Base-by-base conservation (phyloP, 225 moss, liverwort and hornwort species). In the Sphagnum contortum region DNA sequence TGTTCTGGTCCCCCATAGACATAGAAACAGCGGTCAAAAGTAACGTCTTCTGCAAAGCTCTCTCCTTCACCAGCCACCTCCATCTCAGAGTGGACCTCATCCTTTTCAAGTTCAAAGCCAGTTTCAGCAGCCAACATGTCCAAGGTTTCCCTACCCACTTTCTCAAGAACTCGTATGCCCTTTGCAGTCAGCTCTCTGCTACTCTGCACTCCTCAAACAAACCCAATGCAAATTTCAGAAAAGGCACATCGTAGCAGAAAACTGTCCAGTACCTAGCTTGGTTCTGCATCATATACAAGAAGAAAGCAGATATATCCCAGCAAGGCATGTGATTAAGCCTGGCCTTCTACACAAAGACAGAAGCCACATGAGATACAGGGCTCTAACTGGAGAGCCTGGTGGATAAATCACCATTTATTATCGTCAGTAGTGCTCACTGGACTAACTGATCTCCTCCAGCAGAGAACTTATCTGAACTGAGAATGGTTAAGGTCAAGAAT, bases 1-100 rank as follows among this genome's bases (percentile, higher is more conserved):
- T 93, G 90, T 78, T 98, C 93, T 62, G 96, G 93, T 70, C 96
- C 96, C 64, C 96, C 92, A 70, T 98, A 98, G 60, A 98, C 90
- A 59, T 93, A 93, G 69, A 98, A 98, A 76, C 93, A 98, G 59
- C 81, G 83, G 70, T 98, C 87, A 63, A 98, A 98, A 55, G 87
- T 92, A 75, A 93, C 83, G 45, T 98, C 96, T 77, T 98, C 96
- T 63, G 85, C 79, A 66, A 78, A 88, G 76, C 67, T 80, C 70
- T 89, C 96, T 64, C 60, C 74, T 63, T 73, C 80, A 58, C 75
- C 78, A 65, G 60, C 85, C 55, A 57, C 80, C 55, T 77, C 86
- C 59, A 63, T 72, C 66, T 78, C 83, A 46, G 82, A 71, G 48
- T 55, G 57, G 49, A 76, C 78, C 68, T 87, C 76, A 69, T 98